Evolutionary conservation across 1,284 basidiomycete species (phyloP), one percentile per base, ranked within the genome.

Genomic region (Baeospora myosura): DNA sequence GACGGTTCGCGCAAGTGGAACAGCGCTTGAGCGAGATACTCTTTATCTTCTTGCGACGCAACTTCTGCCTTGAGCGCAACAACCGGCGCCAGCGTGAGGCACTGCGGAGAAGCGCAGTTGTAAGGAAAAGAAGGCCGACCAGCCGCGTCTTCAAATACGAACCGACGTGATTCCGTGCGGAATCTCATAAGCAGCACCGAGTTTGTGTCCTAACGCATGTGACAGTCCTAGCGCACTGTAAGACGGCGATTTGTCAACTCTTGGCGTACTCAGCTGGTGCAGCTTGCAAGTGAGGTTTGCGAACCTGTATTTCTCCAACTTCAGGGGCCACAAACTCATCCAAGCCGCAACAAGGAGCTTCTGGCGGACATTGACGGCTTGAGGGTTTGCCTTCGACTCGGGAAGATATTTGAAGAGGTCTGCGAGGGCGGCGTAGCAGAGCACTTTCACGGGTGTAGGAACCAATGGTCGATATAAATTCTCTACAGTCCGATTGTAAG

Each of bases 101-200:
- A 90, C 82, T 83, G 49, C 7, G 38, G 36, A 24, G 14, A 29
- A 38, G 36, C n/a, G n/a, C n/a, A n/a, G n/a, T n/a, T n/a, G 31
- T 29, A 22, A 31, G 11, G 34, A 28, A 24, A 25, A 5, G 18
- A 4, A 23, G 12, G 12, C 2, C 11, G n/a, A n/a, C n/a, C n/a
- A n/a, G n/a, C n/a, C n/a, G 23, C 21, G 33, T 3, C 24, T 31
- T 45, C 29, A 35, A 42, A 22, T 5, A 56, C 74, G 57, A 48
- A 81, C 82, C 17, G 84, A 87, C 4, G 88, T 89, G 50, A 88
- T 84, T 3, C 88, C 88, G 57, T 91, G 88, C 7, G 81, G 78
- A 45, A 91, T 89, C 39, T 68, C 62, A 56, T 89, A 91, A 18
- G 70, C 71, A 3, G 85, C 84, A 2, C 88, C 88, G 8, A 91